Evolutionary conservation across 306 rosid genomes (phyloP).

Genomic region (Carpinus fangiana): DNA sequence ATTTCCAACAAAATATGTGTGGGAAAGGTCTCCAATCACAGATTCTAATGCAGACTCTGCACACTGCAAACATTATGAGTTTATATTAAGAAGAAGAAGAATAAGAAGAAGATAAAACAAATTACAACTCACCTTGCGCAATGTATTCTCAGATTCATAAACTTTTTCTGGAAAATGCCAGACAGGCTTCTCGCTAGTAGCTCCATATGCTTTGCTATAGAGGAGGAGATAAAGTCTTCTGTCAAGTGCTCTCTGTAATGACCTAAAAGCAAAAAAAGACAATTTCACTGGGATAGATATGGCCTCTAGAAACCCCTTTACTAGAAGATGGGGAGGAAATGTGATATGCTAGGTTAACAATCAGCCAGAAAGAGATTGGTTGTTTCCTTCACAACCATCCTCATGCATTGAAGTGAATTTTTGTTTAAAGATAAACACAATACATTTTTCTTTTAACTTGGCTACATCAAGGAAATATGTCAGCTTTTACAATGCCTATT

Average conservation of each 20-base stretch:
- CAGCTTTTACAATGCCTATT: not conserved
- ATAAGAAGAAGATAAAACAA: slow-evolving; percentile 12
- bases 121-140: slow-evolving; percentile 56
- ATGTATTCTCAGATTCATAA: slow-evolving; percentile 76
- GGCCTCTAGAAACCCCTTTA: not conserved
- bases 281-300: not conserved
- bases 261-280: slow-evolving; percentile 44
- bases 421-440: not conserved
- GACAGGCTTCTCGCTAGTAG: slow-evolving; percentile 55
- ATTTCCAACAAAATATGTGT: slow-evolving; percentile 92
- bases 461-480: not conserved
- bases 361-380: not conserved
- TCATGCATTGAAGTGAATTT: not conserved
- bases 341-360: not conserved
- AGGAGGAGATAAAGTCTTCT: slow-evolving; percentile 84
- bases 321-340: not conserved
- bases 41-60: slow-evolving; percentile 82
- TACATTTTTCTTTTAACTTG: not conserved
- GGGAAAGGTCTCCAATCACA: slow-evolving; percentile 76
- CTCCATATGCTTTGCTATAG: slow-evolving; percentile 52
- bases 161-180: slow-evolving; percentile 92
- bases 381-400: not conserved
- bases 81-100: slow-evolving; percentile 1
- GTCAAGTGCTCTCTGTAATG: slow-evolving; percentile 91
- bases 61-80: slow-evolving; percentile 52